Evolutionary conservation across 129 eudicot genomes (phyloP).

Genomic region (Logfia minima): DNA sequence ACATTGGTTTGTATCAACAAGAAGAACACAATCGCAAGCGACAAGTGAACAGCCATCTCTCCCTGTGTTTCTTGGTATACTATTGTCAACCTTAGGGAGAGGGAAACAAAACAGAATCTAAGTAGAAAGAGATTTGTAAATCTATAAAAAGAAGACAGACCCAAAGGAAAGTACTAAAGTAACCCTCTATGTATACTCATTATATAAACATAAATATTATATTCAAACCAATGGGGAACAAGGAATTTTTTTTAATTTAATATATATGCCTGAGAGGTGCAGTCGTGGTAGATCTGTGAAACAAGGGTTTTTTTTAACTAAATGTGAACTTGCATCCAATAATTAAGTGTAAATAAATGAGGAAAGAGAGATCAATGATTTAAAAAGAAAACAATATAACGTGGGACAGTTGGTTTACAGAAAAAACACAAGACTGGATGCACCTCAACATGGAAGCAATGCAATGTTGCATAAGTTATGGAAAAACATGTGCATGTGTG

Average conservation of each 20-base stretch:
- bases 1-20: conserved; percentile 47
- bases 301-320: conserved; percentile 23
- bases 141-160: conserved; percentile 22
- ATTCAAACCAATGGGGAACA: conserved; percentile 20
- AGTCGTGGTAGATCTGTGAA: conserved; percentile 36
- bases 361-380: conserved; percentile 28
- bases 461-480: conserved; percentile 29
- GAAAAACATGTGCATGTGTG: conserved; percentile 34
- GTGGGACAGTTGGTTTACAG: conserved; percentile 53
- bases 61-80: conserved; percentile 22
- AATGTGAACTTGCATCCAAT: conserved; percentile 20
- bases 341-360: conserved; percentile 29
- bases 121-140: conserved; percentile 11
- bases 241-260: conserved; percentile 8
- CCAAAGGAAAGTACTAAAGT: conserved; percentile 21
- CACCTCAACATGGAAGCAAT: conserved; percentile 44
- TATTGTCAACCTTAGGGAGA: conserved; percentile 25
- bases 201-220: background rate
- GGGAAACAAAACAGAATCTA: conserved; percentile 4
- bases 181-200: background rate
- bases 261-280: conserved; percentile 18
- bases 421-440: conserved; percentile 34
- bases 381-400: conserved; percentile 35
- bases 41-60: conserved; percentile 43
- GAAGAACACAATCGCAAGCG: conserved; percentile 38